Conservation (phyloP, 768 basidiomycete species). For the Amanita rubescens region DNA sequence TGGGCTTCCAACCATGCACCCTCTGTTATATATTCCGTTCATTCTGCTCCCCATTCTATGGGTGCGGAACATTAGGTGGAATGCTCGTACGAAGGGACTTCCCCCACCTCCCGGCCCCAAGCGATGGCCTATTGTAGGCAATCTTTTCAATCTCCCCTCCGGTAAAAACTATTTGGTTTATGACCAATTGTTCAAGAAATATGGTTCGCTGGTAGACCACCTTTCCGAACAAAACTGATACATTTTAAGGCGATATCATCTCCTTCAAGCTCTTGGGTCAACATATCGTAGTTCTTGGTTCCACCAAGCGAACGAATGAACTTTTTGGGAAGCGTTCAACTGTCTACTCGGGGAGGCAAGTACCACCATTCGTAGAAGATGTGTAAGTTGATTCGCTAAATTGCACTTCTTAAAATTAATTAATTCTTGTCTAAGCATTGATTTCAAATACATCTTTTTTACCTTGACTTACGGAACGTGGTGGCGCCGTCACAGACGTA, state of each 20-base stretch:
- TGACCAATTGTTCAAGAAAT: slow-evolving; percentile 8
- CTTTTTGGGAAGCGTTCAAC: background rate
- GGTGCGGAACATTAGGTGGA: no score
- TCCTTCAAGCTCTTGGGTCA: no score
- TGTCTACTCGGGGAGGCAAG: background rate
- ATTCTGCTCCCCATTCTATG: no score
- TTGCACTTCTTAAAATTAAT: no score
- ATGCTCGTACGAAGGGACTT: no score
- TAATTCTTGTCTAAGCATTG: no score
- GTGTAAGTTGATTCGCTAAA: background rate
- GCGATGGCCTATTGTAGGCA: slow-evolving; percentile 11
- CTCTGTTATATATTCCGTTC: no score
- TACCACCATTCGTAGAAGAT: background rate
- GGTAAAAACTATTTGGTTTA: slow-evolving; percentile 9
- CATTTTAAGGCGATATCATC: no score
- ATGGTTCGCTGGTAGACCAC: slow-evolving; percentile 6
- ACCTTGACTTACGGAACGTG: no score
- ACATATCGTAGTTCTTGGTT: background rate
- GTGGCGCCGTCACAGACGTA: no score
- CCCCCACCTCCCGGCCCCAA: slow-evolving; percentile 14
- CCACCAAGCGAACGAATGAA: background rate
- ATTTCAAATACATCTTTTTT: no score
- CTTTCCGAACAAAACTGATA: background rate
- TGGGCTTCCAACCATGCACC: no score
- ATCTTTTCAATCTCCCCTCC: slow-evolving; percentile 4